Conservation (phyloP, 352 stramenopile species). For the Phytophthora idaei region DNA sequence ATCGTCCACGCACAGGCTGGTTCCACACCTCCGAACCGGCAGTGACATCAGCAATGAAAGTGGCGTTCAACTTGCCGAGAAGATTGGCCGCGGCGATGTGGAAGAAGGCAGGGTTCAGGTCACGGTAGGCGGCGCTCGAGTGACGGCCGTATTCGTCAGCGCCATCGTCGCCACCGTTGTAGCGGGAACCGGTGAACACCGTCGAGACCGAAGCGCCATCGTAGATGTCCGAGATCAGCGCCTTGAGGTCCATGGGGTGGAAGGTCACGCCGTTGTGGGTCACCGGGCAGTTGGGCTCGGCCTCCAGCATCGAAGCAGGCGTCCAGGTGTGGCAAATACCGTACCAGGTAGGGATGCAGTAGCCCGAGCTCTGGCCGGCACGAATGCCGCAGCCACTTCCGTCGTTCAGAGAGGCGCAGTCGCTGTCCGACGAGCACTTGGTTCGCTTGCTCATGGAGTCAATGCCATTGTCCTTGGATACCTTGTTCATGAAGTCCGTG, state of each 20-base stretch:
- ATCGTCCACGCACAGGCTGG: slow-evolving; percentile 42
- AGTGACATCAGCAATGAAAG: slow-evolving; percentile 50
- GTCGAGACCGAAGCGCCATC: slow-evolving; percentile 27
- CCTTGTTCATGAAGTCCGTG: slow-evolving; percentile 39
- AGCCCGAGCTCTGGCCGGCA: slow-evolving; percentile 27
- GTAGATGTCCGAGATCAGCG: slow-evolving; percentile 40
- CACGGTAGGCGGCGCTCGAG: slow-evolving; percentile 33
- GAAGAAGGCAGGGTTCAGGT: slow-evolving; percentile 50
- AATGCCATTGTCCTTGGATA: slow-evolving; percentile 43
- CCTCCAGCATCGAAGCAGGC: slow-evolving; percentile 36
- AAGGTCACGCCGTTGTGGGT: slow-evolving; percentile 44
- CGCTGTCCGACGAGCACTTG: slow-evolving; percentile 30
- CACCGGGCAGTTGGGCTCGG: slow-evolving; percentile 42
- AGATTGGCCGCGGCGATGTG: slow-evolving; percentile 50
- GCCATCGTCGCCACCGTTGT: slow-evolving; percentile 31
- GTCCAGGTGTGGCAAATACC: slow-evolving; percentile 50
- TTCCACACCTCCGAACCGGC: slow-evolving; percentile 56
- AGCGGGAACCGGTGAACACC: slow-evolving; percentile 43
- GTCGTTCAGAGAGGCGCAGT: slow-evolving; percentile 25
- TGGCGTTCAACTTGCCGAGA: slow-evolving; percentile 35
- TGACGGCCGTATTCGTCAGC: slow-evolving; percentile 50
- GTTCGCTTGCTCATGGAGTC: slow-evolving; percentile 23
- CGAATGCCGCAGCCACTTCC: slow-evolving; percentile 35
- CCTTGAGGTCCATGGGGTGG: slow-evolving; percentile 48
- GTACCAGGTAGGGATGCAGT: slow-evolving; percentile 49